These are phyloP conservation scores for Aspergillus felis DNA, from an alignment of 2,329 filamentous ascomycete genomes.

Conservation along the genomic window DNA sequence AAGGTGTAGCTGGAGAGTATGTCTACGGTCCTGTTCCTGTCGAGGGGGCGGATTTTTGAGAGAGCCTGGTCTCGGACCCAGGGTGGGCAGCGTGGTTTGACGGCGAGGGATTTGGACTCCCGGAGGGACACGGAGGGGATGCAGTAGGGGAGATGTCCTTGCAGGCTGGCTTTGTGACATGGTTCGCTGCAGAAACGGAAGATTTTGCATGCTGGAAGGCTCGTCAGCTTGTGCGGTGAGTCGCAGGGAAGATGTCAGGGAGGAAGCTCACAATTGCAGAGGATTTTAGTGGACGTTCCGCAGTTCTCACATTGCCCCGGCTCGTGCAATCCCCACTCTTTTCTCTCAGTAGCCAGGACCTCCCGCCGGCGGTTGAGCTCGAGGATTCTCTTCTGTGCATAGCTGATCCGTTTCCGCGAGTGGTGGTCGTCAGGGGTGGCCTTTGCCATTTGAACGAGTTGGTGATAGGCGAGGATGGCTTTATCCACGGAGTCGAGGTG, in stretches of 20 bases:
- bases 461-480: slow-evolving; percentile 26
- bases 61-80: slow-evolving; percentile 23
- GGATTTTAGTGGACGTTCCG: slow-evolving; percentile 13
- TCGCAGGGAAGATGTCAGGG: neutral
- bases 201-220: slow-evolving; percentile 24
- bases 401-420: slow-evolving; percentile 22
- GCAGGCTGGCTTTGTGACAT: slow-evolving; percentile 17
- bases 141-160: slow-evolving; percentile 18
- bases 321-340: slow-evolving; percentile 24
- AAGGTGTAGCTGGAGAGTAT: slow-evolving; percentile 25
- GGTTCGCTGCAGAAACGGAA: slow-evolving; percentile 25
- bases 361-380: slow-evolving; percentile 25
- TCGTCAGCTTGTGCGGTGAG: neutral
- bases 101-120: slow-evolving; percentile 27
- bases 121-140: slow-evolving; percentile 28
- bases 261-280: slow-evolving; percentile 25
- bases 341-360: slow-evolving; percentile 21
- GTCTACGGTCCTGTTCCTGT: slow-evolving; percentile 12
- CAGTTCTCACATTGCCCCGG: slow-evolving; percentile 21
- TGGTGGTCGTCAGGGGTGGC: slow-evolving; percentile 22
- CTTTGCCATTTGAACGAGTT: slow-evolving; percentile 24
- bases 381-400: slow-evolving; percentile 24
- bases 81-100: slow-evolving; percentile 23
- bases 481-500: slow-evolving; percentile 26
- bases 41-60: slow-evolving; percentile 19